Evolutionary conservation across 352 stramenopile species (phyloP), one percentile per base, ranked within the genome.

Genomic region (Thalassiosira exigua): DNA sequence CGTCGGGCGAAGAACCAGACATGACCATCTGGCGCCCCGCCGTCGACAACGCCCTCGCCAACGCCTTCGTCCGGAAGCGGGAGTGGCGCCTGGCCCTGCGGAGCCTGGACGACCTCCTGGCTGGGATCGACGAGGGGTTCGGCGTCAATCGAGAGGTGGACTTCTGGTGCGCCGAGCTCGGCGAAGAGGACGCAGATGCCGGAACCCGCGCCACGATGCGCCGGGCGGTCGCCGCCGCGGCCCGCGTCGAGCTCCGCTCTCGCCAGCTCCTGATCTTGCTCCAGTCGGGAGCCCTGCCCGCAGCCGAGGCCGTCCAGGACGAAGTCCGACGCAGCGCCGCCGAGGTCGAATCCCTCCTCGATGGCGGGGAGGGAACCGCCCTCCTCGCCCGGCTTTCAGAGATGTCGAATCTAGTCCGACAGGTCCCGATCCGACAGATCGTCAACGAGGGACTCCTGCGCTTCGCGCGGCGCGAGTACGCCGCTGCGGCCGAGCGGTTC

Each of bases 1-100:
- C n/a, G n/a, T n/a, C n/a, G n/a, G n/a, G n/a, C n/a, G n/a, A n/a
- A n/a, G n/a, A n/a, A n/a, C n/a, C n/a, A n/a, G n/a, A n/a, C n/a
- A 74, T 75, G 56, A 69, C 74, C 30, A 58, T 79, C 54, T 84
- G 75, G 57, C 59, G 70, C 42, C 29, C 66, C 24, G 39, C 52
- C 19, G 68, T 91, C 30, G 77, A 91, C 62, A 71, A 79, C 66
- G 74, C 82, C 1, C 64, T 93, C 42, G 62, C 79, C 0, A 91
- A 93, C 73, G 44, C 73, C 2, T 90, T 85, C 67, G 41, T 86
- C 11, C 51, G 70, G 32, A 73, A 79, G 60, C 57, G 67, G 51
- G 66, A 90, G 57, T 93, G 82, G 82, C 71, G 87, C 41, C 62
- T 90, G 58, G 87, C 87, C 39, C 58, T 93, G 11, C 36, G 33